Conservation (phyloP, 495 filamentous ascomycete species). For the Platismatia glauca region DNA sequence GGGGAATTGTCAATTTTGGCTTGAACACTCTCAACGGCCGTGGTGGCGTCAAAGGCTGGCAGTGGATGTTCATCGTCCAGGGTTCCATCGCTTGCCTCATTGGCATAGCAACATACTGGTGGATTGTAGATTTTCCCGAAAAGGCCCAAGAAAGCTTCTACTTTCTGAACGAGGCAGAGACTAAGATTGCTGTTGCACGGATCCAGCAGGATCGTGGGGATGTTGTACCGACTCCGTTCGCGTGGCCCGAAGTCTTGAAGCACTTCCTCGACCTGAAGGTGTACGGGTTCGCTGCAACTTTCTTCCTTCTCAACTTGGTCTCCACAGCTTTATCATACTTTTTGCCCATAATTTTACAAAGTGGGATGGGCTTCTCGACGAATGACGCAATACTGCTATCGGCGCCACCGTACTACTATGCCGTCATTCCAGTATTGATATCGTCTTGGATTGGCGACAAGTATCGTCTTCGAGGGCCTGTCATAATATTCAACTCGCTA, state of each 20-base stretch:
- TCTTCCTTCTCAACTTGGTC: slow-evolving; percentile 59
- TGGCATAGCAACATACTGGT: slow-evolving; percentile 62
- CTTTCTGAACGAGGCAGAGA: slow-evolving; percentile 55
- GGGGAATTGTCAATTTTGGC: slow-evolving; percentile 63
- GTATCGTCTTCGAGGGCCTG: slow-evolving; percentile 54
- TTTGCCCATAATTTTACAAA: slow-evolving; percentile 61
- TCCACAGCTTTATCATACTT: slow-evolving; percentile 57
- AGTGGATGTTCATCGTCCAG: slow-evolving; percentile 72
- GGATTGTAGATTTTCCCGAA: slow-evolving; percentile 77
- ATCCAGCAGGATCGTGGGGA: slow-evolving; percentile 61
- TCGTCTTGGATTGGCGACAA: slow-evolving; percentile 60
- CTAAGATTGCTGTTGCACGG: slow-evolving; percentile 44
- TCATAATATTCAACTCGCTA: slow-evolving; percentile 66
- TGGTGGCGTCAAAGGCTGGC: slow-evolving; percentile 57
- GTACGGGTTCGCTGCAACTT: slow-evolving; percentile 63
- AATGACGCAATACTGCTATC: slow-evolving; percentile 61
- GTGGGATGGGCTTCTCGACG: slow-evolving; percentile 61
- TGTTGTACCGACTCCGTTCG: slow-evolving; percentile 51
- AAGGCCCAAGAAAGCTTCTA: slow-evolving; percentile 49
- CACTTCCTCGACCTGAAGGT: slow-evolving; percentile 61
- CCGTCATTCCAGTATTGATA: slow-evolving; percentile 59
- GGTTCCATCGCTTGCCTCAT: slow-evolving; percentile 54
- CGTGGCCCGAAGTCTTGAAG: slow-evolving; percentile 47
- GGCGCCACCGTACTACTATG: slow-evolving; percentile 70
- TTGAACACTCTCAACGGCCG: slow-evolving; percentile 55